phyloP scores from a whole-genome alignment of 495 filamentous ascomycete species.

The Neurospora intermedia region DNA sequence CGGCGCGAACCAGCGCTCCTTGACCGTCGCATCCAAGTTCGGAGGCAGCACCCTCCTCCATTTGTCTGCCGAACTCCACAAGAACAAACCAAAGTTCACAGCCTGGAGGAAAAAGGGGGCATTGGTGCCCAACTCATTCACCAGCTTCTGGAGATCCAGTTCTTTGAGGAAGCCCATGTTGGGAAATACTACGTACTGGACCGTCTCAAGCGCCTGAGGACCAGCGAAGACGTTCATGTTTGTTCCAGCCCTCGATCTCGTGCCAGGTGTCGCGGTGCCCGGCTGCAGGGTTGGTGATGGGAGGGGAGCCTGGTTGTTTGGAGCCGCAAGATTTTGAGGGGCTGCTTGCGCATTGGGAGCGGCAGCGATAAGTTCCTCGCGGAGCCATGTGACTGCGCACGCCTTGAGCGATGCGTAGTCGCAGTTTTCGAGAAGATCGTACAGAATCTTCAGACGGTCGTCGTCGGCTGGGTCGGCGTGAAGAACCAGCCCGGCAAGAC shows the following conservation, averaged over 20 bases:
- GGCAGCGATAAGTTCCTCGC: slow-evolving; percentile 63
- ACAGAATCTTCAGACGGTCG: slow-evolving; percentile 63
- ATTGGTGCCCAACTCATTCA: slow-evolving; percentile 28
- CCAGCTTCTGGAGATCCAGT: slow-evolving; percentile 12
- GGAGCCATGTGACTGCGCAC: slow-evolving; percentile 75
- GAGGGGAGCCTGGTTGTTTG: background rate
- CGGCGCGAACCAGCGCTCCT: slow-evolving; percentile 43
- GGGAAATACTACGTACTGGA: slow-evolving; percentile 37
- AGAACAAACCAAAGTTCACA: slow-evolving; percentile 38
- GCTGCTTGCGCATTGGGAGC: slow-evolving; percentile 4
- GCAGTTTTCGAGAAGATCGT: slow-evolving; percentile 70
- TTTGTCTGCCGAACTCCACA: slow-evolving; percentile 31
- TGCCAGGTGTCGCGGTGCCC: slow-evolving; percentile 7
- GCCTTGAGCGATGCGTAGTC: slow-evolving; percentile 68
- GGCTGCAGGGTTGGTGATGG: slow-evolving; percentile 1
- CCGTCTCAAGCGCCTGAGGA: slow-evolving; percentile 34
- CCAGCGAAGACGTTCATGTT: slow-evolving; percentile 47
- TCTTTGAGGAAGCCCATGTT: slow-evolving; percentile 21
- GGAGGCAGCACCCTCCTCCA: slow-evolving; percentile 29
- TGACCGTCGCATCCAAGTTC: slow-evolving; percentile 35
- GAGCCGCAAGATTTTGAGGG: background rate
- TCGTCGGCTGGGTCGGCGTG: slow-evolving; percentile 64
- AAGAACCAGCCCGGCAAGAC: slow-evolving; percentile 60
- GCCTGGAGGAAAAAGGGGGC: slow-evolving; percentile 35
- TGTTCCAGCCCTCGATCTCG: slow-evolving; percentile 12